Evolutionary conservation across 1,284 basidiomycete genomes (phyloP).

Genomic region (Marasmius tenuissimus): DNA sequence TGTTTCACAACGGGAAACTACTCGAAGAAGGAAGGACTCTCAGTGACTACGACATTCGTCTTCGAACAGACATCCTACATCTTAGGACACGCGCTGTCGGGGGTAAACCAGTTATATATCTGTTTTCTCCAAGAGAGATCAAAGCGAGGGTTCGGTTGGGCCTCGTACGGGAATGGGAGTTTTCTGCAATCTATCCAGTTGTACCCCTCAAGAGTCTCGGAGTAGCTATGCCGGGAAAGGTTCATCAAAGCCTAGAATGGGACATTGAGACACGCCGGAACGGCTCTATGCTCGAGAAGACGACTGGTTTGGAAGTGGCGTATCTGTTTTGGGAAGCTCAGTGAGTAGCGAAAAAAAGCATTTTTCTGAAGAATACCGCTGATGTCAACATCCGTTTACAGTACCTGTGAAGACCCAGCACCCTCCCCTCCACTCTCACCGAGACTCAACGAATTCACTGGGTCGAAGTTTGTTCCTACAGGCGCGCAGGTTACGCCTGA

Average conservation of each 20-base stretch:
- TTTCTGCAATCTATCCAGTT: conserved; percentile 33
- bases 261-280: conserved; percentile 22
- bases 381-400: background rate
- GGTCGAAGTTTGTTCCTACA: conserved; percentile 5
- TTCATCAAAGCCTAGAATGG: conserved; percentile 24
- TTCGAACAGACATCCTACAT: background rate
- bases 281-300: conserved; percentile 24
- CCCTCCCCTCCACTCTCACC: conserved; percentile 13
- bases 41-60: background rate
- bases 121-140: conserved; percentile 23
- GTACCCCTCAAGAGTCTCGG: conserved; percentile 3
- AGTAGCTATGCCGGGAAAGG: conserved; percentile 5
- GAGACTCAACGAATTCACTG: background rate
- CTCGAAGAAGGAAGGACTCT: background rate
- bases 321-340: conserved; percentile 37
- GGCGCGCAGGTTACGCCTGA: background rate
- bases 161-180: conserved; percentile 27
- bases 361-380: conserved; percentile 26
- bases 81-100: background rate
- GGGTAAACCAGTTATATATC: conserved; percentile 33
- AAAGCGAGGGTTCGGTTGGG: conserved; percentile 23
- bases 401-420: background rate
- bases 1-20: background rate
- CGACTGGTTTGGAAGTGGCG: conserved; percentile 20
- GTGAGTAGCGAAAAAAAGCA: conserved; percentile 8